Base-by-base conservation (phyloP, 176 grass and related monocot species). In the Oryza meridionalis region DNA sequence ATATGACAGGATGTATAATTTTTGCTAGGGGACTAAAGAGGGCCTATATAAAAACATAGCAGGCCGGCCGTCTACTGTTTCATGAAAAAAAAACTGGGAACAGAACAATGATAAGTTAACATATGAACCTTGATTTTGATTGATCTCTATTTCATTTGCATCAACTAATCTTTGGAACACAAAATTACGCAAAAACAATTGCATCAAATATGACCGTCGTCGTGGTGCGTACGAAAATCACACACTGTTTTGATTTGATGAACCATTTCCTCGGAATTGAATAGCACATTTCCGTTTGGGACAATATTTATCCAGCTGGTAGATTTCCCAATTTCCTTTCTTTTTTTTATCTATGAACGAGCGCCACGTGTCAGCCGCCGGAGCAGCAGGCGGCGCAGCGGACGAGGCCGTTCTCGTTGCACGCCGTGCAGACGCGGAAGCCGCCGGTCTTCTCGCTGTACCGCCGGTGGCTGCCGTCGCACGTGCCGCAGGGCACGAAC, bases 381-480 rank as follows among this genome's bases (percentile, higher is more conserved):
- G 70, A 50, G 72, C 10, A 42, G 76, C 94, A 97, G 11, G 81
- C 44, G 29, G 61, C 16, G 58, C 95, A 97, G 19, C 92, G 86
- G 69, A 97, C 84, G 75, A 97, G 92, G 16, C 95, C 95, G 75
- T 94, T 92, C 82, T 97, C 95, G 59, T 97, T 93, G 95, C 95
- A 97, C 65, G 71, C 80, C 66, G 77, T 16, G 86, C 92, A 97
- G 88, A 88, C 84, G 69, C 90, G 92, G 89, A 97, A 94, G 6
- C 79, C 85, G 44, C 77, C 84, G 65, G 88, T 86, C 86, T 97
- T 94, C 44, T 97, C 86, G 85, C 90, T 92, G 86, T 89, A 97
- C 66, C 85, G 9, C 22, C 85, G 93, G 74, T 88, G 90, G 81
- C 90, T 93, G 22, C 95, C 95, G 47, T 76, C 12, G 61, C 94